Evolutionary conservation across 2,329 filamentous ascomycete species (phyloP).

Genomic region (Xylaria sp.): DNA sequence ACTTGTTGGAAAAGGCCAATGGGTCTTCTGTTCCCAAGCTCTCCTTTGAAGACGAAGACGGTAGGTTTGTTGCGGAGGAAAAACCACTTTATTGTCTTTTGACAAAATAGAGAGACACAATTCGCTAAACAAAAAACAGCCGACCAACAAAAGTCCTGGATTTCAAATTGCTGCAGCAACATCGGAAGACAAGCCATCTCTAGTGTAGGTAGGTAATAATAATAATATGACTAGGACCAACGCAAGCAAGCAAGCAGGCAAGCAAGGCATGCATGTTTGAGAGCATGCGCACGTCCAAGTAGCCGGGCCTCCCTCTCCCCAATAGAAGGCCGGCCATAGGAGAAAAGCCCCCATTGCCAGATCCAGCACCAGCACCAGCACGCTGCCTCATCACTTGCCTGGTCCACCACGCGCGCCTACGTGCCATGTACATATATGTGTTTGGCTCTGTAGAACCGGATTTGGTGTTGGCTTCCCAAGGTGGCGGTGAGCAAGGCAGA

Average conservation of each 20-base stretch:
- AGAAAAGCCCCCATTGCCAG: constrained; percentile 19
- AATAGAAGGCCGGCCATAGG: neutral
- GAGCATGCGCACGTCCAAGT: constrained; percentile 2
- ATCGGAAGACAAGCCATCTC: neutral
- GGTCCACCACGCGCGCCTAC: neutral
- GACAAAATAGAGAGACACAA: constrained; percentile 6
- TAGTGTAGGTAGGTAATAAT: neutral
- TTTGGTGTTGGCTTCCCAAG: constrained; percentile 15
- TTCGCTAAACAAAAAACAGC: neutral
- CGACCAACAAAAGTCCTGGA: neutral
- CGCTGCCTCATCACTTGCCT: constrained; percentile 27
- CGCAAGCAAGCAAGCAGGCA: constrained; percentile 23
- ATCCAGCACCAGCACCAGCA: constrained; percentile 5
- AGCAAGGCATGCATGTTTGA: constrained; percentile 32
- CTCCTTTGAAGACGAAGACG: constrained; percentile 5
- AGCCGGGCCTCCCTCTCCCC: constrained; percentile 12
- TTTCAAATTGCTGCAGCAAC: neutral
- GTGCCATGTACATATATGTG: neutral
- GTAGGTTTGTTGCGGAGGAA: neutral
- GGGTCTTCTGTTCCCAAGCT: neutral
- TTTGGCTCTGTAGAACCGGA: neutral
- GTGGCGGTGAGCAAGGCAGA: constrained; percentile 22
- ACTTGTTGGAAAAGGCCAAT: constrained; percentile 6
- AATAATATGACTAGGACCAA: constrained; percentile 1
- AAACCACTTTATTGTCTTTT: constrained; percentile 7